Percentiles rank a stretch among this genome's conserved stretches.
These are phyloP conservation scores for Penicillium chermesinum DNA, from an alignment of 495 filamentous ascomycete species.

Conservation along the genomic window DNA sequence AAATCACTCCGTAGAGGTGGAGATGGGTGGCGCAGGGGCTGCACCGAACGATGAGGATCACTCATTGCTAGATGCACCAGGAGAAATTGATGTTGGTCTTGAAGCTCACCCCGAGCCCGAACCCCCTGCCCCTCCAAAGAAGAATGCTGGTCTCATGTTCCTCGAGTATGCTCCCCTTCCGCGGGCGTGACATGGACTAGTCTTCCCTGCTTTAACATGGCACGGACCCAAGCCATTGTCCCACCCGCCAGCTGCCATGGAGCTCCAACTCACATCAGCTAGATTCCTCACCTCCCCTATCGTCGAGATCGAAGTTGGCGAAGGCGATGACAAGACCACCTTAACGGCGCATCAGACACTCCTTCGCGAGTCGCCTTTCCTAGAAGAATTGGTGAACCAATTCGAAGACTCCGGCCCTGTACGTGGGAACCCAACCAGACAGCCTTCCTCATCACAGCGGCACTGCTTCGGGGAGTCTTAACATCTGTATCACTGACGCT, in stretches of 20 bases:
- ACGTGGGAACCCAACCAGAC: no score
- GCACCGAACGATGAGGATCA: conserved; percentile 12
- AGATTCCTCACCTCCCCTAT: conserved; percentile 68
- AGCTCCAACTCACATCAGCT: conserved; percentile 6
- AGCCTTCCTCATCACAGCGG: no score
- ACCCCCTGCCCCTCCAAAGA: conserved; percentile 17
- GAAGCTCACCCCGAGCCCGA: conserved; percentile 18
- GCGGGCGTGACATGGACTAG: no score
- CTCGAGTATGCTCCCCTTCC: conserved; percentile 26
- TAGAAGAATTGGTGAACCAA: conserved; percentile 55
- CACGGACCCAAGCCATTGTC: no score
- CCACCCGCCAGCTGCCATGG: no score
- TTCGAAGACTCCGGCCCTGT: conserved; percentile 44
- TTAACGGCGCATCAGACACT: conserved; percentile 78
- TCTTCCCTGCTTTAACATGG: no score
- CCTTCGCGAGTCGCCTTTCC: conserved; percentile 66
- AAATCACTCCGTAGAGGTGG: conserved; percentile 16
- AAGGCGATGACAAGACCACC: conserved; percentile 51
- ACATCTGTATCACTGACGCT: background rate
- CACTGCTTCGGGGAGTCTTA: no score
- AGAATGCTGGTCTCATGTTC: conserved; percentile 25
- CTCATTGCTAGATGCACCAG: conserved; percentile 17
- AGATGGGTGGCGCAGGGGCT: conserved; percentile 17
- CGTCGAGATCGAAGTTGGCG: conserved; percentile 69
- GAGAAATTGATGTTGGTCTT: background rate